These are phyloP conservation scores for Rhododendron ferrugineum DNA, from an alignment of 148 eudicot species.

Conservation along the genomic window DNA sequence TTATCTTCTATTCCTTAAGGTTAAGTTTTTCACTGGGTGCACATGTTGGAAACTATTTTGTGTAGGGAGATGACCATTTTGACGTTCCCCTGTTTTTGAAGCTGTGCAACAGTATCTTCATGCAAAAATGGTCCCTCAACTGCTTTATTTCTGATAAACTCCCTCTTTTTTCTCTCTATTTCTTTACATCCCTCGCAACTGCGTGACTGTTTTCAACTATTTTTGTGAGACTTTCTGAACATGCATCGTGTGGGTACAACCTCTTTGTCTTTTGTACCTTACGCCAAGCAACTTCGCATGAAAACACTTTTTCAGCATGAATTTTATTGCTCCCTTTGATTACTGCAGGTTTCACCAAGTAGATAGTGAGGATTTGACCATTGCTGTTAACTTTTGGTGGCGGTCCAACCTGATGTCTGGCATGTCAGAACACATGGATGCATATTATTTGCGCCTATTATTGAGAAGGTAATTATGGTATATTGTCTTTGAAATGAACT, in stretches of 20 bases:
- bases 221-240: not conserved
- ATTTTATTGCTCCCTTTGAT: conserved; percentile 8
- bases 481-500: not conserved
- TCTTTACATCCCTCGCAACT: not conserved
- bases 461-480: conserved; percentile 58
- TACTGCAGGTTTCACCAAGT: conserved; percentile 85
- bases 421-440: conserved; percentile 92
- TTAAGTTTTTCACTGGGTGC: not conserved
- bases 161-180: not conserved
- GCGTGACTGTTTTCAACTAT: not conserved
- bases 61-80: not conserved
- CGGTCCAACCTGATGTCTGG: conserved; percentile 52
- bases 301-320: not conserved
- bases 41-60: not conserved
- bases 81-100: not conserved
- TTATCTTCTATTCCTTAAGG: not conserved
- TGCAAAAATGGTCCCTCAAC: not conserved
- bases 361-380: conserved; percentile 80
- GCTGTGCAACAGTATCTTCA: not conserved
- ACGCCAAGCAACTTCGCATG: not conserved
- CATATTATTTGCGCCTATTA: conserved; percentile 76
- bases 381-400: conserved; percentile 98
- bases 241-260: not conserved
- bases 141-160: not conserved
- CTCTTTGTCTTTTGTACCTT: not conserved